Percentiles rank a stretch among this genome's conserved stretches.
Evolutionary conservation across 2,329 filamentous ascomycete genomes (phyloP).

Genomic region (Penicillium sp.): DNA sequence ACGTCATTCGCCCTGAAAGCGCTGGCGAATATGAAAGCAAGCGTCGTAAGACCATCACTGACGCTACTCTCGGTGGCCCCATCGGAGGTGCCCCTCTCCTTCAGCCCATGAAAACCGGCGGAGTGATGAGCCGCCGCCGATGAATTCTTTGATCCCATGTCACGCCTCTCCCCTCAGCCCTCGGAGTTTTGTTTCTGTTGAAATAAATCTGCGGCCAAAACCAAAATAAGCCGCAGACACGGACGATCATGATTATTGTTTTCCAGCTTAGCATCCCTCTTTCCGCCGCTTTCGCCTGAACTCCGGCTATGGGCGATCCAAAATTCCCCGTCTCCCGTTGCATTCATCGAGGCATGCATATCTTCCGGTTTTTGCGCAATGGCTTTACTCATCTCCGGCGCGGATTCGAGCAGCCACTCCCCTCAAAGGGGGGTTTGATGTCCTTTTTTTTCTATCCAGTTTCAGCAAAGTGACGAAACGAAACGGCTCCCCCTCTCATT

Average conservation of each 20-base stretch:
- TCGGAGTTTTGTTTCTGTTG: constrained; percentile 20
- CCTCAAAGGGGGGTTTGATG: not conserved
- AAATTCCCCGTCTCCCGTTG: not conserved
- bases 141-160: constrained; percentile 17
- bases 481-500: not conserved
- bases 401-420: not conserved
- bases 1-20: constrained; percentile 62
- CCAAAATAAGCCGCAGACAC: constrained; percentile 9
- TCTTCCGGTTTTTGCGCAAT: constrained; percentile 2
- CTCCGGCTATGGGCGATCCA: not conserved
- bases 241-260: constrained; percentile 9
- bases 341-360: not conserved
- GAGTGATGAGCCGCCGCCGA: constrained; percentile 40
- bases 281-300: not conserved
- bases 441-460: not conserved
- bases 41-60: constrained; percentile 73
- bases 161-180: constrained; percentile 1
- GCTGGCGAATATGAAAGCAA: constrained; percentile 65
- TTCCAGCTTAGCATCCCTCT: constrained; percentile 3
- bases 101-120: constrained; percentile 46
- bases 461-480: not conserved
- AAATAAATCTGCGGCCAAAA: constrained; percentile 19
- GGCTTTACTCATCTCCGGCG: not conserved
- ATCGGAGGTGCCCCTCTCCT: constrained; percentile 40
- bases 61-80: constrained; percentile 51